Evolutionary conservation across 1,284 basidiomycete genomes (phyloP).

Genomic region (Rhodotorula sp.): DNA sequence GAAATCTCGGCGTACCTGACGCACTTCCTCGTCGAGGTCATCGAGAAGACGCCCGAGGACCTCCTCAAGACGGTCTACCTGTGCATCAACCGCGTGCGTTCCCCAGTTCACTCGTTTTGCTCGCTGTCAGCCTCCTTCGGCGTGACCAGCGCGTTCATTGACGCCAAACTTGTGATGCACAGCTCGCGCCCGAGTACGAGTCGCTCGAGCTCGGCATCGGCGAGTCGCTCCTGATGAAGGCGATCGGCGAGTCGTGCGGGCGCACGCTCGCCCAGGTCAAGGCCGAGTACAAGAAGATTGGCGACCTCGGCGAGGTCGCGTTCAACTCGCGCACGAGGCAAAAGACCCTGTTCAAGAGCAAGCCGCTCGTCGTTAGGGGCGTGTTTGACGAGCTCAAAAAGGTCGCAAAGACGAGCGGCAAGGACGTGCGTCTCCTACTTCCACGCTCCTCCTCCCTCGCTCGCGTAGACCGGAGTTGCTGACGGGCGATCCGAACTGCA

Average conservation of each 20-base stretch:
- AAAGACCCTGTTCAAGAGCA: conserved; percentile 92
- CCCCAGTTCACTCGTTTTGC: background rate
- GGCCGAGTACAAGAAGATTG: conserved; percentile 87
- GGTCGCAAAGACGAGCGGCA: conserved; percentile 79
- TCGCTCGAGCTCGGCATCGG: conserved; percentile 96
- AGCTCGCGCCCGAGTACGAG: conserved; percentile 94
- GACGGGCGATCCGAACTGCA: background rate
- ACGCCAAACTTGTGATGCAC: conserved; percentile 12
- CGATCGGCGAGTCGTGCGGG: conserved; percentile 92
- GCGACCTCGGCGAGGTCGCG: conserved; percentile 93
- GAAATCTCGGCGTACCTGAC: conserved; percentile 90
- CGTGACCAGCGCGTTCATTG: conserved; percentile 8
- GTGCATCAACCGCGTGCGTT: conserved; percentile 87
- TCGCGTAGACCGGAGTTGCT: background rate
- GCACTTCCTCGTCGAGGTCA: conserved; percentile 83
- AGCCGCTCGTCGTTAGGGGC: conserved; percentile 79
- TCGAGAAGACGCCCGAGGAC: conserved; percentile 72
- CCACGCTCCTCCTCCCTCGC: background rate
- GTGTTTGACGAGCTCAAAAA: conserved; percentile 85
- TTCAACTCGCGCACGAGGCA: conserved; percentile 88
- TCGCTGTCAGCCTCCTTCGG: conserved; percentile 9
- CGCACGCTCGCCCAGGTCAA: conserved; percentile 80
- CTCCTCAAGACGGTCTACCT: conserved; percentile 90
- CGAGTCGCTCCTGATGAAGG: conserved; percentile 90
- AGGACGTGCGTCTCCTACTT: conserved; percentile 62